phyloP scores from a whole-genome alignment of 2,329 filamentous ascomycete genomes.

The Thelonectria olida region DNA sequence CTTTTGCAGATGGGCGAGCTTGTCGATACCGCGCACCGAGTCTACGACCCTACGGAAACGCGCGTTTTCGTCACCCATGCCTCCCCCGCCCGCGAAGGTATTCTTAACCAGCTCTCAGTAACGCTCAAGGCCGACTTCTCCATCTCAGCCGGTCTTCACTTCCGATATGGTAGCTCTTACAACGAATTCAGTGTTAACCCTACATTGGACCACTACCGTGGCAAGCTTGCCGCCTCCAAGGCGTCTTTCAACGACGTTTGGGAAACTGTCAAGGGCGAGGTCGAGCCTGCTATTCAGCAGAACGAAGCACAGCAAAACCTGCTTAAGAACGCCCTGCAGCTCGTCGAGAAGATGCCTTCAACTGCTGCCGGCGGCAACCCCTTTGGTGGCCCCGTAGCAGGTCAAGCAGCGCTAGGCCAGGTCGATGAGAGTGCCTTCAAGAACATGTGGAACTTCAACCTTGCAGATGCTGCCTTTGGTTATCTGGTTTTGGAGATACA shows the following conservation, averaged over 20 bases:
- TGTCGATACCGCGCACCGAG: constrained; percentile 96
- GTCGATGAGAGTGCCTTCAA: constrained; percentile 99
- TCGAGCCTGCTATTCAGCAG: constrained; percentile 91
- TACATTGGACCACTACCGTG: constrained; percentile 96
- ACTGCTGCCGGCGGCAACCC: constrained; percentile 96
- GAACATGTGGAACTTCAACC: constrained; percentile 99
- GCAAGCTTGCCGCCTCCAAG: constrained; percentile 97
- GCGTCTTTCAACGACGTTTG: constrained; percentile 99
- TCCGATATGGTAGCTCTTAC: constrained; percentile 98
- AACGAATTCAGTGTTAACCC: constrained; percentile 99
- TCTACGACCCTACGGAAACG: constrained; percentile 98
- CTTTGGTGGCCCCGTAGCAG: constrained; percentile 86
- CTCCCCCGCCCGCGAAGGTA: constrained; percentile 93
- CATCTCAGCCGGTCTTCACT: constrained; percentile 95
- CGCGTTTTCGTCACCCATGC: constrained; percentile 97
- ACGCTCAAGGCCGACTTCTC: constrained; percentile 98
- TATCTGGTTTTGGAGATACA: constrained; percentile 96
- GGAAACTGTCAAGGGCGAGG: constrained; percentile 97
- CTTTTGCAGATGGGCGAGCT: constrained; percentile 97
- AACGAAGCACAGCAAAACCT: constrained; percentile 95
- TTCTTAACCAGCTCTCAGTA: constrained; percentile 96
- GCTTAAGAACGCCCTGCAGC: constrained; percentile 86
- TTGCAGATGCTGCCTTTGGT: constrained; percentile 96
- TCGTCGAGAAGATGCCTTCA: constrained; percentile 98
- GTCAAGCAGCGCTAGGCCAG: constrained; percentile 78